These are phyloP conservation scores for Gilbertella persicaria DNA, from an alignment of 371 early-diverging fungal species.

Conservation along the genomic window DNA sequence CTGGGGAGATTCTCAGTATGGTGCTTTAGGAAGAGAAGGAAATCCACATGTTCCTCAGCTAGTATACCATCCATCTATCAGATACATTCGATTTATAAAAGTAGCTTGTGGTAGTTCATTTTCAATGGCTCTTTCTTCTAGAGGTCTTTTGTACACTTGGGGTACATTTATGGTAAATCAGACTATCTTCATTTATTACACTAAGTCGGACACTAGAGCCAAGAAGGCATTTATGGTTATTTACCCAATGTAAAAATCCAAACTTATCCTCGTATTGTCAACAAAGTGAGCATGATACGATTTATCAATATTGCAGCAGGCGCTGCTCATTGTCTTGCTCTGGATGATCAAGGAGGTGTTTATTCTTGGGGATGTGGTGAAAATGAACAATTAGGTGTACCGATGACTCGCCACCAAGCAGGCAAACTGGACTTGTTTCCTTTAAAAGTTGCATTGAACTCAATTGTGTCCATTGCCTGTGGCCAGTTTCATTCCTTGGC, in stretches of 20 bases:
- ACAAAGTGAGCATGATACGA: conserved; percentile 23
- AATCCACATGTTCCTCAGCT: conserved; percentile 67
- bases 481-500: conserved; percentile 90
- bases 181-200: background rate
- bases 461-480: conserved; percentile 68
- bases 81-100: conserved; percentile 71
- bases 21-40: conserved; percentile 86
- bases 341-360: conserved; percentile 71
- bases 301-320: conserved; percentile 86
- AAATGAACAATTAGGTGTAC: conserved; percentile 84
- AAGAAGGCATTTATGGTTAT: conserved; percentile 59
- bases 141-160: conserved; percentile 90
- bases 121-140: conserved; percentile 82
- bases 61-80: conserved; percentile 59
- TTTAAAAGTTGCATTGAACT: conserved; percentile 51
- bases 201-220: conserved; percentile 4
- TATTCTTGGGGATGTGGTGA: conserved; percentile 94
- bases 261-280: conserved; percentile 58
- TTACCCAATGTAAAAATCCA: conserved; percentile 61
- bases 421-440: conserved; percentile 33
- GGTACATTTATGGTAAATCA: conserved; percentile 82
- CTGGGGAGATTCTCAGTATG: conserved; percentile 99
- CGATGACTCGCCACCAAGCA: conserved; percentile 11
- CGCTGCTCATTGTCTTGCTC: conserved; percentile 84
- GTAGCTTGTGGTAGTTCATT: conserved; percentile 93